Conservation (phyloP, 306 rosid genomes). For the Dalbergia cochinchinensis region DNA sequence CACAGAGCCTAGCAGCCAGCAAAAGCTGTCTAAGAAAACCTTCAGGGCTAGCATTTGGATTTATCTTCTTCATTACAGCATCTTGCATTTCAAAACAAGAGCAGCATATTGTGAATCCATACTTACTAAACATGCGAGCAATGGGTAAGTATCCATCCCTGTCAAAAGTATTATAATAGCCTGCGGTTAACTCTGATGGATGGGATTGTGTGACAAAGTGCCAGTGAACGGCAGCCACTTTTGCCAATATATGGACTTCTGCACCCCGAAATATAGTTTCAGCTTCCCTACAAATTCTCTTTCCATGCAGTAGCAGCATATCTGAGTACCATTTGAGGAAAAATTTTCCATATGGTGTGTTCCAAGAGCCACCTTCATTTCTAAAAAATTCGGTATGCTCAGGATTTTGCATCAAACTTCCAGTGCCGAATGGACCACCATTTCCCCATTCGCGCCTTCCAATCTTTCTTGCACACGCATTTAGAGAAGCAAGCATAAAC, state of each 20-base stretch:
- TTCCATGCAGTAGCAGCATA: slow-evolving; percentile 85
- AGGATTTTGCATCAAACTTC: slow-evolving; percentile 55
- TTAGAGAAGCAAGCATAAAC: slow-evolving; percentile 88
- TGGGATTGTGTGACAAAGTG: slow-evolving; percentile 73
- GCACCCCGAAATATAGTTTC: slow-evolving; percentile 80
- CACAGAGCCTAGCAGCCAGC: slow-evolving; percentile 80
- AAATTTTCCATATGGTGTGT: slow-evolving; percentile 69
- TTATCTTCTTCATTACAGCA: slow-evolving; percentile 53
- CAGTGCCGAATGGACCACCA: slow-evolving; percentile 71
- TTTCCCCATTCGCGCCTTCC: slow-evolving; percentile 87
- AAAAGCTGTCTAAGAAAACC: slow-evolving; percentile 84
- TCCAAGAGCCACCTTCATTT: slow-evolving; percentile 70
- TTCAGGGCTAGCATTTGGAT: slow-evolving; percentile 78
- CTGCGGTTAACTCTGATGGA: slow-evolving; percentile 89
- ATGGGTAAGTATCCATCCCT: slow-evolving; percentile 85
- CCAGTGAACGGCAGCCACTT: slow-evolving; percentile 81
- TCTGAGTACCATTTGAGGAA: slow-evolving; percentile 91
- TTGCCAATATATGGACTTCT: slow-evolving; percentile 69
- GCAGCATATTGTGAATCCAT: slow-evolving; percentile 81
- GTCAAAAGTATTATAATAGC: slow-evolving; percentile 73
- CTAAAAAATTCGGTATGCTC: slow-evolving; percentile 64
- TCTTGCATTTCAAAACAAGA: slow-evolving; percentile 86
- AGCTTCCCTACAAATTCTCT: slow-evolving; percentile 84
- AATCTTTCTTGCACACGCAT: slow-evolving; percentile 71
- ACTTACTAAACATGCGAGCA: slow-evolving; percentile 75